Percentiles rank a stretch among this genome's conserved stretches.
These are phyloP conservation scores for Aphanomyces astaci DNA, from an alignment of 352 stramenopile genomes.

Conservation along the genomic window DNA sequence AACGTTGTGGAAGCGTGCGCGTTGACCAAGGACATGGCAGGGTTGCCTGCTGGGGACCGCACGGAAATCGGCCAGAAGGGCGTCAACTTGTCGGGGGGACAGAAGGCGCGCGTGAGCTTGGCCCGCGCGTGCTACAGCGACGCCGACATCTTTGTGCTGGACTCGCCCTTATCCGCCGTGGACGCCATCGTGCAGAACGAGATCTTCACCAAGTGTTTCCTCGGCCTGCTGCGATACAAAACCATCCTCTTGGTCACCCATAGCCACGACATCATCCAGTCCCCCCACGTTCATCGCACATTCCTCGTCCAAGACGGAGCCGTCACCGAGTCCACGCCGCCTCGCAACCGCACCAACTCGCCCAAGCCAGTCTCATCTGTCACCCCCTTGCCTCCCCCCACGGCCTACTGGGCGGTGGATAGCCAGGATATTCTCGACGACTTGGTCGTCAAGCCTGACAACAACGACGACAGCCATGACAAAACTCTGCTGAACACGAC, in stretches of 20 bases:
- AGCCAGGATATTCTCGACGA: not conserved
- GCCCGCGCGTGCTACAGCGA: conserved; percentile 23
- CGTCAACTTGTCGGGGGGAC: conserved; percentile 36
- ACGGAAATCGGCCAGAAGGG: conserved; percentile 42
- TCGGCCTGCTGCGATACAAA: conserved; percentile 33
- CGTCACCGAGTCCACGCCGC: not conserved
- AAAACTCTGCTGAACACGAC: not conserved
- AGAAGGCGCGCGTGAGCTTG: conserved; percentile 33
- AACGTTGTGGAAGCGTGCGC: conserved; percentile 27
- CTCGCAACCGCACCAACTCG: not conserved
- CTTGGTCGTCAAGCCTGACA: not conserved
- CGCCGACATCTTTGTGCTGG: conserved; percentile 23
- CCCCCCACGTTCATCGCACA: not conserved
- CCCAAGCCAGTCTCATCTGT: not conserved
- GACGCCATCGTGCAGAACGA: conserved; percentile 85
- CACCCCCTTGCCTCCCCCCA: not conserved
- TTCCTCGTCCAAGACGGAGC: conserved; percentile 6
- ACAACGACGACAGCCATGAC: not conserved
- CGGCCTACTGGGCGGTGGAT: not conserved
- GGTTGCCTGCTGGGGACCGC: conserved; percentile 53
- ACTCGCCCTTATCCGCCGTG: conserved; percentile 43
- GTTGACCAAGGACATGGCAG: conserved; percentile 23
- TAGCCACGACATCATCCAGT: conserved; percentile 14
- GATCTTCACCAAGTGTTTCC: conserved; percentile 83
- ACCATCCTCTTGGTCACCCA: conserved; percentile 84